These are phyloP conservation scores for Lagenidium giganteum DNA, from an alignment of 352 stramenopile genomes.

Conservation along the genomic window DNA sequence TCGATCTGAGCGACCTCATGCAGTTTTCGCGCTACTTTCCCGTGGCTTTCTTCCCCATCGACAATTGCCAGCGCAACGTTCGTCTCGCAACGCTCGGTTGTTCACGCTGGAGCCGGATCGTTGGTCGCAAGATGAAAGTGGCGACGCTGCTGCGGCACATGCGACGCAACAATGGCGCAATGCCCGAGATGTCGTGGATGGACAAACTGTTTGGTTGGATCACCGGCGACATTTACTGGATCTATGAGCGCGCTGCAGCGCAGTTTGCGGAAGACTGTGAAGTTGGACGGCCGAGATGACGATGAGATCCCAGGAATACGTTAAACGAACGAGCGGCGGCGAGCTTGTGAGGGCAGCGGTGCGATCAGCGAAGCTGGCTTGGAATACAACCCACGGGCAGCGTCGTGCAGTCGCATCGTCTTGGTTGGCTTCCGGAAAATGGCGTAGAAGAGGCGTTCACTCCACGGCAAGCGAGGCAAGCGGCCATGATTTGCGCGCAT, in stretches of 20 bases:
- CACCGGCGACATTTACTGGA: slow-evolving; percentile 29
- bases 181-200: slow-evolving; percentile 32
- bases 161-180: slow-evolving; percentile 37
- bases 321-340: slow-evolving; percentile 12
- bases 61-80: slow-evolving; percentile 58
- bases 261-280: slow-evolving; percentile 40
- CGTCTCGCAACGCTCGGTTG: slow-evolving; percentile 33
- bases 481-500: slow-evolving; percentile 31
- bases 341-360: no score
- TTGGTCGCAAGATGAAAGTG: slow-evolving; percentile 43
- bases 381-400: no score
- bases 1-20: slow-evolving; percentile 46
- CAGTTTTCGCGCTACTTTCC: slow-evolving; percentile 42
- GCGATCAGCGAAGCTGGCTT: no score
- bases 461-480: slow-evolving; percentile 28
- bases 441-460: slow-evolving; percentile 21
- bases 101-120: slow-evolving; percentile 31
- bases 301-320: no score
- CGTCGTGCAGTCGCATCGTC: slow-evolving; percentile 18
- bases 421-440: slow-evolving; percentile 26
- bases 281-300: no score
- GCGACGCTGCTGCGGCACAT: slow-evolving; percentile 54
- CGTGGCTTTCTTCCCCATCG: slow-evolving; percentile 46
- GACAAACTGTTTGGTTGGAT: no score
- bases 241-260: slow-evolving; percentile 44